A percentile compares a stretch with the other conserved stretches of the same genome.
phyloP scores from a whole-genome alignment of 108 stramenopile species.

The Pseudonitzschia multiseries region DNA sequence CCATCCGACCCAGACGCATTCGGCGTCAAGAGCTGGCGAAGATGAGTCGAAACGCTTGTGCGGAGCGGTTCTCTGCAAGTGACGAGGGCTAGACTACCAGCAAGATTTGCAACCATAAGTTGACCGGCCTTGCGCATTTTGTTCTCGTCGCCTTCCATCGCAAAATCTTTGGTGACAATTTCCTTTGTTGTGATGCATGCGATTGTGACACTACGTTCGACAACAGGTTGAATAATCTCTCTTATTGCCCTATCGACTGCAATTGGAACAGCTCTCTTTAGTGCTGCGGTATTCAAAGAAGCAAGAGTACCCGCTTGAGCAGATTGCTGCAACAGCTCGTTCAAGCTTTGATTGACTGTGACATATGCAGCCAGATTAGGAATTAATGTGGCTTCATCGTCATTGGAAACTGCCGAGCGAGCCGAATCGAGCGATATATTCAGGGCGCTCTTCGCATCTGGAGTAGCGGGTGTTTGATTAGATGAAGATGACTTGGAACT shows the following conservation, averaged over 20 bases:
- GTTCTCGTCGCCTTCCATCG: slow-evolving; percentile 95
- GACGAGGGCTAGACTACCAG: slow-evolving; percentile 96
- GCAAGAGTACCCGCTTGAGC: slow-evolving; percentile 59
- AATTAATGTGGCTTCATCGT: slow-evolving; percentile 89
- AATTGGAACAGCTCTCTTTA: slow-evolving; percentile 89
- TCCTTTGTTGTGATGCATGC: slow-evolving; percentile 98
- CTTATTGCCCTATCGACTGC: slow-evolving; percentile 97
- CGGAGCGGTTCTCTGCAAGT: slow-evolving; percentile 96
- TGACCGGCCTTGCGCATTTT: slow-evolving; percentile 96
- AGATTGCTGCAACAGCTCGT: slow-evolving; percentile 74
- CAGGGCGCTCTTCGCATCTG: slow-evolving; percentile 40
- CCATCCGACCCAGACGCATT: slow-evolving; percentile 31
- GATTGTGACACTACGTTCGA: slow-evolving; percentile 97
- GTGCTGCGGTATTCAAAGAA: slow-evolving; percentile 52
- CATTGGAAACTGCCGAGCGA: slow-evolving; percentile 25
- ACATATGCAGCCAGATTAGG: slow-evolving; percentile 96
- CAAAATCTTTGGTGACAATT: slow-evolving; percentile 98
- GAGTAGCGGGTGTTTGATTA: slow-evolving; percentile 36
- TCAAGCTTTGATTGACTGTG: slow-evolving; percentile 87
- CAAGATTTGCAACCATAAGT: slow-evolving; percentile 97
- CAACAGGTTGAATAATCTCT: slow-evolving; percentile 98
- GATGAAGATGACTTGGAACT: slow-evolving; percentile 31
- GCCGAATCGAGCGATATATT: slow-evolving; percentile 13
- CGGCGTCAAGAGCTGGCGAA: slow-evolving; percentile 81
- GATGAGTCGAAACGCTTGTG: slow-evolving; percentile 92